Percentiles rank a stretch among this genome's conserved stretches.
Conservation (phyloP, 257 asterid genomes). For the Primulina eburnea region DNA sequence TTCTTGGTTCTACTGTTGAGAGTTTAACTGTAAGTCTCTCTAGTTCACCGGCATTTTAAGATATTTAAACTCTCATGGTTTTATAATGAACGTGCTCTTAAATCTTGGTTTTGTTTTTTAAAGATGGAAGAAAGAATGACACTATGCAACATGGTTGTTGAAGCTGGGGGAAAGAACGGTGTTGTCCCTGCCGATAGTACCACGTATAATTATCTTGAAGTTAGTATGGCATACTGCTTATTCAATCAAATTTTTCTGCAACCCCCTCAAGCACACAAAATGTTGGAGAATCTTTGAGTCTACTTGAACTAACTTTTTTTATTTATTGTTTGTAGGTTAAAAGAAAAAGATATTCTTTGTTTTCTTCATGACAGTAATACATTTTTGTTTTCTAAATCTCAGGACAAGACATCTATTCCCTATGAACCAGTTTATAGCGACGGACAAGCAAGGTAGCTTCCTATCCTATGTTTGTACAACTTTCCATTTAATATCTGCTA, state of each 20-base stretch:
- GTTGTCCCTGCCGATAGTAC: conserved; percentile 89
- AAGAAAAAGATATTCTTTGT: not conserved
- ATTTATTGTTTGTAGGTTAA: not conserved
- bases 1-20: conserved; percentile 87
- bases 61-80: conserved; percentile 6
- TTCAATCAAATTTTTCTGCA: conserved; percentile 7
- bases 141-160: conserved; percentile 96
- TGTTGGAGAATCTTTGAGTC: not conserved
- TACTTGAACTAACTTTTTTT: not conserved
- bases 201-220: conserved; percentile 89
- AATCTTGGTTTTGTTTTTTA: conserved; percentile 13
- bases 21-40: conserved; percentile 66
- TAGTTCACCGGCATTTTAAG: not conserved
- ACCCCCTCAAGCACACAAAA: not conserved
- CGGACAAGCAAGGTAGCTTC: conserved; percentile 78
- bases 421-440: conserved; percentile 89
- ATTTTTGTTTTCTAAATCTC: conserved; percentile 28
- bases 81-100: not conserved
- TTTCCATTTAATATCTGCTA: not conserved
- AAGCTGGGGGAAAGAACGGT: conserved; percentile 97
- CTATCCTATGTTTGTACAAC: conserved; percentile 4
- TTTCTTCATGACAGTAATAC: conserved; percentile 10
- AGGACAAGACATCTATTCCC: conserved; percentile 86
- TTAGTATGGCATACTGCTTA: conserved; percentile 26
- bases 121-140: conserved; percentile 99